These are phyloP conservation scores for Scedosporium minutisporum DNA, from an alignment of 2,329 filamentous ascomycete genomes.

Conservation along the genomic window DNA sequence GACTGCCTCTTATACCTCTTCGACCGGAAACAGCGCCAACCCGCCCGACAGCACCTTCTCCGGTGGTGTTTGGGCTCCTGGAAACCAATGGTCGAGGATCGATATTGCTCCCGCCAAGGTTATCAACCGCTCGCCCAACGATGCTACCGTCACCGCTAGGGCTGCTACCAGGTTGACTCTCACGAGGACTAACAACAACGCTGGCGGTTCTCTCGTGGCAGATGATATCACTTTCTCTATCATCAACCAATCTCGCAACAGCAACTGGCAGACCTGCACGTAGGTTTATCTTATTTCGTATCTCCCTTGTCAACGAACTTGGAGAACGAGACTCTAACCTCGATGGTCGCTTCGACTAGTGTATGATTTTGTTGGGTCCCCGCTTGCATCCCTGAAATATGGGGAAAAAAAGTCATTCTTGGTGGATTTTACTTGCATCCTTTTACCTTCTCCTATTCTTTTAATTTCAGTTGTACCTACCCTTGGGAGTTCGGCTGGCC, in stretches of 20 bases:
- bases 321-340: background rate
- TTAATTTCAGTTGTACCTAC: too few species aligned
- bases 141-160: background rate
- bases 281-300: background rate
- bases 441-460: too few species aligned
- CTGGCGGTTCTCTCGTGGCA: background rate
- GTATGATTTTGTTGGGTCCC: background rate
- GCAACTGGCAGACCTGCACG: slow-evolving; percentile 3
- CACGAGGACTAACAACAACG: background rate
- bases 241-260: slow-evolving; percentile 3
- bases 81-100: background rate
- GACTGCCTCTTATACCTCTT: background rate
- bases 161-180: background rate
- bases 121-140: slow-evolving; percentile 1
- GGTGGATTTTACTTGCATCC: too few species aligned
- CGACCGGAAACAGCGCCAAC: slow-evolving; percentile 2
- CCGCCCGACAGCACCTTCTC: background rate
- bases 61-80: background rate
- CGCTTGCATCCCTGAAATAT: too few species aligned
- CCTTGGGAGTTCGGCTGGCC: too few species aligned
- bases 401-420: too few species aligned
- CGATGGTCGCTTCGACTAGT: background rate
- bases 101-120: slow-evolving; percentile 1
- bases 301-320: background rate
- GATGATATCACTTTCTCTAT: slow-evolving; percentile 3